These are phyloP conservation scores for Leccinum arenicola DNA, from an alignment of 768 basidiomycete species.

Conservation along the genomic window DNA sequence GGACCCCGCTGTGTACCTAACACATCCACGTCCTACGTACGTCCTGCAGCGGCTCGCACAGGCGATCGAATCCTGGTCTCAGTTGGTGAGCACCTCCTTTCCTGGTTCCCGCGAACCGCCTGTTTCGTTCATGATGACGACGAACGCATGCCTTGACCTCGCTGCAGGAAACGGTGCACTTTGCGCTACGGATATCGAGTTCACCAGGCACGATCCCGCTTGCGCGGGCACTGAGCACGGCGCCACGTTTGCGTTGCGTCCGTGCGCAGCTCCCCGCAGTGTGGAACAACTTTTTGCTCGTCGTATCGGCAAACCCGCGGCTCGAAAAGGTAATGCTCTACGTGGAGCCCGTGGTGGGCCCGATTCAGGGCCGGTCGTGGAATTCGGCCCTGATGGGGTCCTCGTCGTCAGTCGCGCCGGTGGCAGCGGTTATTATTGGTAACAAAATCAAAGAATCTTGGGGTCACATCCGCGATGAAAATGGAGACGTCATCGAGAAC, in stretches of 20 bases:
- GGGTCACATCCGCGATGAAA: constrained; percentile 11
- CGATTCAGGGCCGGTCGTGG: constrained; percentile 2
- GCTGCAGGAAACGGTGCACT: constrained; percentile 48
- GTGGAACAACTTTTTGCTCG: constrained; percentile 55
- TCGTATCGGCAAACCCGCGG: constrained; percentile 45
- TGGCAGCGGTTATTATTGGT: not conserved
- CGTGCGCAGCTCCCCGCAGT: constrained; percentile 54
- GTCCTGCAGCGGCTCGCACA: constrained; percentile 46
- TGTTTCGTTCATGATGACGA: constrained; percentile 3
- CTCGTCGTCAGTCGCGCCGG: not conserved
- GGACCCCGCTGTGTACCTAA: constrained; percentile 49
- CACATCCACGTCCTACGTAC: constrained; percentile 43
- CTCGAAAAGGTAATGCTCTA: constrained; percentile 46
- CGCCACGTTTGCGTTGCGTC: constrained; percentile 46
- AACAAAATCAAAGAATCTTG: not conserved
- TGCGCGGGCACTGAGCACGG: constrained; percentile 37
- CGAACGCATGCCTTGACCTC: not conserved
- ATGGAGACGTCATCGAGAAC: constrained; percentile 16
- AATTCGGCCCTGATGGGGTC: not conserved
- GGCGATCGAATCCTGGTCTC: constrained; percentile 41
- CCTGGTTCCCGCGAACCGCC: not conserved
- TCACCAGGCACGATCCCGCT: constrained; percentile 24
- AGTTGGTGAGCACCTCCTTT: constrained; percentile 42
- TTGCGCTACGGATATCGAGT: constrained; percentile 57
- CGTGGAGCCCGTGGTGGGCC: constrained; percentile 20